These are phyloP conservation scores for Saccharum hybrid DNA, from an alignment of 202 grass and related monocot genomes.

Conservation along the genomic window DNA sequence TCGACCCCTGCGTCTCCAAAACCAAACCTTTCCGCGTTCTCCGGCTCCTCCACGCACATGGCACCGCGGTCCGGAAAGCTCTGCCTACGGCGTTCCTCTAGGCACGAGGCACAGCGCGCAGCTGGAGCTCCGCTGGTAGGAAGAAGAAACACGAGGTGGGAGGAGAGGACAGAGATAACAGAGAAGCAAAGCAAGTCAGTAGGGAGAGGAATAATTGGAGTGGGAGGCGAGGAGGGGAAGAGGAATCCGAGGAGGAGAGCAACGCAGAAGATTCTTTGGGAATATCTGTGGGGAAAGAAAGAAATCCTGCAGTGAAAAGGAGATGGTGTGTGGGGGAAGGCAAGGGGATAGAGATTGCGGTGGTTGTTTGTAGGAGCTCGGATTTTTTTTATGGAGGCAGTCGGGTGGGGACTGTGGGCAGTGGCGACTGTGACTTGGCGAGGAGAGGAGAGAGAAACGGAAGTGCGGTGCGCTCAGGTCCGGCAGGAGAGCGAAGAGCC, in stretches of 20 bases:
- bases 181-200: not conserved
- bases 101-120: slow-evolving; percentile 6
- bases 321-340: not conserved
- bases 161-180: not conserved
- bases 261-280: slow-evolving; percentile 45
- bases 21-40: slow-evolving; percentile 49
- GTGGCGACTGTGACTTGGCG: not conserved
- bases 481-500: too few species aligned
- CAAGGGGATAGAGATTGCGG: slow-evolving; percentile 23
- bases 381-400: slow-evolving; percentile 28
- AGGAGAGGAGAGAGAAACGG: not conserved
- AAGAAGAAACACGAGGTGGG: slow-evolving; percentile 32
- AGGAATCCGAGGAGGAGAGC: slow-evolving; percentile 63
- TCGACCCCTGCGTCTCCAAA: slow-evolving; percentile 39
- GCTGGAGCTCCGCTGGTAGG: slow-evolving; percentile 33
- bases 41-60: slow-evolving; percentile 65
- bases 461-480: not conserved
- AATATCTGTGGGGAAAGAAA: slow-evolving; percentile 51
- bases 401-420: slow-evolving; percentile 2
- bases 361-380: slow-evolving; percentile 44
- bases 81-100: slow-evolving; percentile 30
- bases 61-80: slow-evolving; percentile 23
- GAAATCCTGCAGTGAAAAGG: slow-evolving; percentile 21
- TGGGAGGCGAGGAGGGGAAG: slow-evolving; percentile 24
- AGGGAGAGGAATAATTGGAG: slow-evolving; percentile 48